Percentiles rank a stretch among this genome's conserved stretches.
Evolutionary conservation across 768 basidiomycete genomes (phyloP).

Genomic region (Kwoniella europaea): DNA sequence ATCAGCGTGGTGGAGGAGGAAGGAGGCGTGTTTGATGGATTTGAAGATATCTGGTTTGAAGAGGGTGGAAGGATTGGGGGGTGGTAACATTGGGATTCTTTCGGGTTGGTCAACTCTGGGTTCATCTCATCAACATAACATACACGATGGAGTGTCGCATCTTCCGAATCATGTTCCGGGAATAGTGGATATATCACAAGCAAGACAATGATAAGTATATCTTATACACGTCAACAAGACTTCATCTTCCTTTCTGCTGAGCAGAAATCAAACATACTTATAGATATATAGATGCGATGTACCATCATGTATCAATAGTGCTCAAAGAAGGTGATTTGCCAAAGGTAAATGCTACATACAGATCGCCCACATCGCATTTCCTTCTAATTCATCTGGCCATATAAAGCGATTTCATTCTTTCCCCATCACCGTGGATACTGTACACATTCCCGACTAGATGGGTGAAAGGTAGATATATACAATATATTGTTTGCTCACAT

Average conservation of each 20-base stretch:
- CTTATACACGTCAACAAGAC: neutral
- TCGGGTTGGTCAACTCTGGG: too few species aligned
- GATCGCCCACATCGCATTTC: too few species aligned
- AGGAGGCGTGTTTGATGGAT: slow-evolving; percentile 45
- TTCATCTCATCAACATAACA: neutral
- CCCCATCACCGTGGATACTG: too few species aligned
- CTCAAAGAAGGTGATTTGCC: neutral
- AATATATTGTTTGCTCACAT: too few species aligned
- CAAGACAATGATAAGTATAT: too few species aligned
- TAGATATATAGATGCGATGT: slow-evolving; percentile 7
- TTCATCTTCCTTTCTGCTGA: neutral
- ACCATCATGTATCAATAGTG: neutral
- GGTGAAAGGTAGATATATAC: too few species aligned
- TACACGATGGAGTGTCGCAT: neutral
- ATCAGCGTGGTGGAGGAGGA: slow-evolving; percentile 34
- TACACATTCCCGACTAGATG: too few species aligned
- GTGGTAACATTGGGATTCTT: slow-evolving; percentile 29
- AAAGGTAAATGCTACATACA: neutral
- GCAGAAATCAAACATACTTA: neutral
- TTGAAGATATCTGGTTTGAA: slow-evolving; percentile 47
- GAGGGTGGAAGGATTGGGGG: slow-evolving; percentile 54
- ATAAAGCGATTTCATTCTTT: too few species aligned
- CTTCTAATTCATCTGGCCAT: too few species aligned
- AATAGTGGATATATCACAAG: too few species aligned
- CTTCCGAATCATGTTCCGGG: too few species aligned